These are phyloP conservation scores for Fusarium torreyae DNA, from an alignment of 2,329 filamentous ascomycete genomes.

Conservation along the genomic window DNA sequence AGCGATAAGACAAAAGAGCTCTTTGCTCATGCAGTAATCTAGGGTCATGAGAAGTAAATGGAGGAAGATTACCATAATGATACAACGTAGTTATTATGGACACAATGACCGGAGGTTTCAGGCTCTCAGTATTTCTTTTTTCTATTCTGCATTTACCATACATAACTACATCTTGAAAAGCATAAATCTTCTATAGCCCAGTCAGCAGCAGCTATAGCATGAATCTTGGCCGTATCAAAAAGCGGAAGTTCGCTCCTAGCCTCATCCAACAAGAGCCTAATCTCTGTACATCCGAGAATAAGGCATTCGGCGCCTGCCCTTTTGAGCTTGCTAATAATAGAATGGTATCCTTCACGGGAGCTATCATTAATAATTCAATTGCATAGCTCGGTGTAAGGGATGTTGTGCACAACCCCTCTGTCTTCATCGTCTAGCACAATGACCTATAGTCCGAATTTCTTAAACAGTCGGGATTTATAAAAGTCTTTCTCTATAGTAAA, in stretches of 20 bases:
- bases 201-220: constrained; percentile 45
- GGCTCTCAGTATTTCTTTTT: too few species aligned
- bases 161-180: neutral
- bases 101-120: too few species aligned
- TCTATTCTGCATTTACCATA: too few species aligned
- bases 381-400: constrained; percentile 47
- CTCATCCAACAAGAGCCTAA: constrained; percentile 40
- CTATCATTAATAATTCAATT: constrained; percentile 36
- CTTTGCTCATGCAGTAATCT: too few species aligned
- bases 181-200: constrained; percentile 41
- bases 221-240: constrained; percentile 47
- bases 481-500: constrained; percentile 50
- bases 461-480: constrained; percentile 33
- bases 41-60: too few species aligned
- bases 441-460: constrained; percentile 27
- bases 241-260: constrained; percentile 30
- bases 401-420: constrained; percentile 23
- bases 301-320: constrained; percentile 40
- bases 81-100: too few species aligned
- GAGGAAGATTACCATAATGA: too few species aligned
- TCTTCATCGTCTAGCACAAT: constrained; percentile 24
- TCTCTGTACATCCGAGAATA: constrained; percentile 49
- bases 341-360: constrained; percentile 30
- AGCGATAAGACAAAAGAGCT: too few species aligned
- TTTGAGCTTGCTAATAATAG: constrained; percentile 26